These are phyloP conservation scores for Amaranthus palmeri DNA, from an alignment of 148 eudicot genomes.

Conservation along the genomic window DNA sequence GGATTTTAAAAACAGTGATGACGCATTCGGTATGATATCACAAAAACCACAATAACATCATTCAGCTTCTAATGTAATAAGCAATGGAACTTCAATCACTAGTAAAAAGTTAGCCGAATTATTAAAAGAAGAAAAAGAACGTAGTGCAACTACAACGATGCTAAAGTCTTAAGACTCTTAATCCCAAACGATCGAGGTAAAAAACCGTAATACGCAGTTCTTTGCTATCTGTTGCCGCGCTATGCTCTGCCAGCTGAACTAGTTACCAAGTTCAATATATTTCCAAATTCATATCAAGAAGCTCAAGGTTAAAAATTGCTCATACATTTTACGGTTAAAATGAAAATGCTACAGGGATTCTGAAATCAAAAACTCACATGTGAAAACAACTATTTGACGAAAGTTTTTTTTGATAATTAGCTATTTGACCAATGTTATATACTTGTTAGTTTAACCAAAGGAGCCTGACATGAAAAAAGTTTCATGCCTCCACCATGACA, in stretches of 20 bases:
- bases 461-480: slow-evolving; percentile 22
- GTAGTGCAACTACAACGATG: no score
- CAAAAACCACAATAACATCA: no score
- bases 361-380: not conserved
- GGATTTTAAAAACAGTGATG: no score
- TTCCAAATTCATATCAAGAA: no score
- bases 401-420: no score
- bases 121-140: not conserved
- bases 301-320: not conserved
- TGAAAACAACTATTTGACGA: slow-evolving; percentile 10
- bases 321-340: not conserved
- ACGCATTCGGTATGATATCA: no score
- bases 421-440: not conserved
- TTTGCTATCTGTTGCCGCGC: not conserved
- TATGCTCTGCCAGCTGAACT: not conserved
- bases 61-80: no score
- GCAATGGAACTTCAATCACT: no score
- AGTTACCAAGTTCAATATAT: not conserved
- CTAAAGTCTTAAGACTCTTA: no score
- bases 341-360: not conserved
- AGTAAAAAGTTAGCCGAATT: no score
- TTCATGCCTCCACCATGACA: slow-evolving; percentile 20
- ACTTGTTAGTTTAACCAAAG: slow-evolving; percentile 1
- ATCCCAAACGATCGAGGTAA: not conserved
- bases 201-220: no score